A percentile compares a stretch with the other conserved stretches of the same genome.
Conservation (phyloP, 208 protist genomes). For the Trypanosoma theileri region DNA sequence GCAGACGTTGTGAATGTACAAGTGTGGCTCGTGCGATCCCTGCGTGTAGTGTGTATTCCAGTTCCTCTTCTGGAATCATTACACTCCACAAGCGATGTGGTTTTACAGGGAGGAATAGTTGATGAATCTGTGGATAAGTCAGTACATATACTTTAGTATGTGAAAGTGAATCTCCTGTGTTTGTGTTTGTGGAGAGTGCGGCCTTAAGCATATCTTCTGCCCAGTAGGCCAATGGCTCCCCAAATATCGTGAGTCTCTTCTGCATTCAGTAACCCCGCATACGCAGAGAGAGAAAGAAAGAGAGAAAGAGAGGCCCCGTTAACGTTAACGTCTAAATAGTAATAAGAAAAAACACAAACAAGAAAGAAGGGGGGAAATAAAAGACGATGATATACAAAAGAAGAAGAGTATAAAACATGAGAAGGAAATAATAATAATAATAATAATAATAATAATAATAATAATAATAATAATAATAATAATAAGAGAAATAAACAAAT, state of each 20-base stretch:
- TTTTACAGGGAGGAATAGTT: not conserved
- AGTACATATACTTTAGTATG: slow-evolving; percentile 6
- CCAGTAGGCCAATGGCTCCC: slow-evolving; percentile 19
- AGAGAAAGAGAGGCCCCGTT: no score
- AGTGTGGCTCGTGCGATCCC: not conserved
- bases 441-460: no score
- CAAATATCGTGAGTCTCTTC: slow-evolving; percentile 10
- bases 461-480: no score
- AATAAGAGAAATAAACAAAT: slow-evolving; percentile 11
- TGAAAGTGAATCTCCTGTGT: not conserved
- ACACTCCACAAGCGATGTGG: not conserved
- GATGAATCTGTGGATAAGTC: slow-evolving; percentile 3
- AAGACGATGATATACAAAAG: no score
- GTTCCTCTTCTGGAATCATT: slow-evolving; percentile 14
- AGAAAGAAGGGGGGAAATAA: no score
- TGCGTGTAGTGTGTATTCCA: not conserved
- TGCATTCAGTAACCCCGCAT: not conserved
- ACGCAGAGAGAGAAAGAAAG: no score
- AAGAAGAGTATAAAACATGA: no score
- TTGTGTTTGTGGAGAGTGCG: not conserved
- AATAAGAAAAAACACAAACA: no score
- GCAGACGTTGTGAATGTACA: slow-evolving; percentile 6
- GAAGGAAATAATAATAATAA: no score
- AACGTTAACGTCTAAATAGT: no score
- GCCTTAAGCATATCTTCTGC: slow-evolving; percentile 7